A percentile compares a stretch with the other conserved stretches of the same genome.
phyloP scores from a whole-genome alignment of 306 rosid species.

The Lablab purpureus region DNA sequence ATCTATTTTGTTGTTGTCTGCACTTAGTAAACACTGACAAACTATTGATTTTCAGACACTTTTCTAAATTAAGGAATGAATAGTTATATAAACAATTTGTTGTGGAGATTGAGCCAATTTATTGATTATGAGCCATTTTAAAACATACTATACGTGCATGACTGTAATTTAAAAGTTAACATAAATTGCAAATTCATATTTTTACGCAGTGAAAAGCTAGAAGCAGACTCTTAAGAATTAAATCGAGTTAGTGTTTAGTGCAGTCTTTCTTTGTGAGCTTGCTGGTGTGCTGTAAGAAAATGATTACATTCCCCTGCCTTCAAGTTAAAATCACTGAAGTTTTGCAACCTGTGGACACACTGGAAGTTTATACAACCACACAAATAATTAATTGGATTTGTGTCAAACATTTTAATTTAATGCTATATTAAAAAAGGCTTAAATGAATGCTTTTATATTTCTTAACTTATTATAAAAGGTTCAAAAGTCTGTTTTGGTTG shows the following conservation, averaged over 20 bases:
- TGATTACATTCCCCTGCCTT: constrained; percentile 12
- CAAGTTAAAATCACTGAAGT: background rate
- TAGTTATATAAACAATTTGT: constrained; percentile 15
- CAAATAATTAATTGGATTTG: constrained; percentile 27
- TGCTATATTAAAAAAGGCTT: background rate
- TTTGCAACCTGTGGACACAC: constrained; percentile 2
- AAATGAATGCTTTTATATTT: constrained; percentile 26
- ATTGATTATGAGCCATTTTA: constrained; percentile 10
- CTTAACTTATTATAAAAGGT: constrained; percentile 11
- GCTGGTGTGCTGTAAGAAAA: constrained; percentile 18
- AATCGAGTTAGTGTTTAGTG: background rate
- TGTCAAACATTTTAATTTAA: constrained; percentile 9
- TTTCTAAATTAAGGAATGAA: constrained; percentile 4
- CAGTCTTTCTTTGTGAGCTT: constrained; percentile 5
- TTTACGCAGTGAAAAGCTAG: constrained; percentile 24
- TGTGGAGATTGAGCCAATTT: constrained; percentile 12
- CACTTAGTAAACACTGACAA: constrained; percentile 27
- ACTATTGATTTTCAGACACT: constrained; percentile 26
- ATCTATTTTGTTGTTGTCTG: constrained; percentile 30
- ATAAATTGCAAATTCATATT: constrained; percentile 2
- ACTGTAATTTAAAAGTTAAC: constrained; percentile 11
- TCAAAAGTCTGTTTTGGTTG: constrained; percentile 31
- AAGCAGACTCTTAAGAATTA: background rate
- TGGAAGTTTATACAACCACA: constrained; percentile 1
- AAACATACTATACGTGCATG: constrained; percentile 13